These are phyloP conservation scores for Globisporangium cylindrosporum DNA, from an alignment of 352 stramenopile genomes.

Conservation along the genomic window DNA sequence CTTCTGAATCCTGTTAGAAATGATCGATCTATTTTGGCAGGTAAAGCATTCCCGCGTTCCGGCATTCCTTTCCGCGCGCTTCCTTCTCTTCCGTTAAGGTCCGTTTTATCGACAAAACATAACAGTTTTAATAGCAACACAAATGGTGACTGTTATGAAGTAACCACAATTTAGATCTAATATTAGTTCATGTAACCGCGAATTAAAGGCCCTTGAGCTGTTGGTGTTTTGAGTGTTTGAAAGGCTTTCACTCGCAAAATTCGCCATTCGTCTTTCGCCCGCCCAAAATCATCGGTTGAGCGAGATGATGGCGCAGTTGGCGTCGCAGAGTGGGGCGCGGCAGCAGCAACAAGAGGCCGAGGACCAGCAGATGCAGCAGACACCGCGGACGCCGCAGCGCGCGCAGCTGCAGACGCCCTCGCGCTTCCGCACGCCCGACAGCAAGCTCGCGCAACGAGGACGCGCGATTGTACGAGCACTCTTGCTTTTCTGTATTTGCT, in stretches of 20 bases:
- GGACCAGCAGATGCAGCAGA: conserved; percentile 5
- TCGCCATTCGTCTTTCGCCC: conserved; percentile 11
- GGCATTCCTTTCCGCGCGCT: conserved; percentile 8
- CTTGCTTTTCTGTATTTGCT: conserved; percentile 4
- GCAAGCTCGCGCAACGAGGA: conserved; percentile 20
- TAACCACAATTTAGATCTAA: not conserved
- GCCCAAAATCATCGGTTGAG: conserved; percentile 1
- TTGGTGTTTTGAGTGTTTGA: conserved; percentile 11
- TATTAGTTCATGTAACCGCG: not conserved
- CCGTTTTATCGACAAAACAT: not conserved
- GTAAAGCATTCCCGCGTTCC: conserved; percentile 4
- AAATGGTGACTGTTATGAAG: not conserved
- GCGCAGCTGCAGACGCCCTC: conserved; percentile 15
- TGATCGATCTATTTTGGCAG: not conserved
- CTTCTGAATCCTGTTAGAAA: not conserved
- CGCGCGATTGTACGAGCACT: conserved; percentile 27
- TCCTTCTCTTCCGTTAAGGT: conserved; percentile 7
- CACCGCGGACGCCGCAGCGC: conserved; percentile 6
- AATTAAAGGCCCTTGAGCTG: not conserved
- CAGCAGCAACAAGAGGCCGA: conserved; percentile 12
- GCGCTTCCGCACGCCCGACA: conserved; percentile 18
- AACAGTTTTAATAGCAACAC: not conserved
- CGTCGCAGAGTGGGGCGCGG: conserved; percentile 8
- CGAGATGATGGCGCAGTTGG: conserved; percentile 13
- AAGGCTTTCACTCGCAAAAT: conserved; percentile 6